phyloP scores from a whole-genome alignment of 352 stramenopile genomes.

The Aphanomyces stellatus region DNA sequence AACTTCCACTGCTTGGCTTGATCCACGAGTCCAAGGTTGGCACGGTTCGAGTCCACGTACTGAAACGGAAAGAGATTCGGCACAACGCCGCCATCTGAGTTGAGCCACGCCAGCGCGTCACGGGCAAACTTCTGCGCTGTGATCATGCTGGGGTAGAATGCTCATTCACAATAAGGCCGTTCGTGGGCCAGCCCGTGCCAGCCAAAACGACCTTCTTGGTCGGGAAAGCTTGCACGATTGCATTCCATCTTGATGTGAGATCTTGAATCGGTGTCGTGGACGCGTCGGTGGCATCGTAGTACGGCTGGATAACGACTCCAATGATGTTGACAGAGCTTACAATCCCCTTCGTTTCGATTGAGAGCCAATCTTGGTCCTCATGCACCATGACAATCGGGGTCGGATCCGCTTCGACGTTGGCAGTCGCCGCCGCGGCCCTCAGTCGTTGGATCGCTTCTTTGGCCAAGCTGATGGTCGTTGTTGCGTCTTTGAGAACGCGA shows the following conservation, averaged over 20 bases:
- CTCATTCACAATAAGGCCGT: slow-evolving; percentile 6
- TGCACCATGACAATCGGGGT: slow-evolving; percentile 19
- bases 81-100: too few species aligned
- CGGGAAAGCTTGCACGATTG: slow-evolving; percentile 15
- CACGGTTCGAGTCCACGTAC: too few species aligned
- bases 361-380: slow-evolving; percentile 36
- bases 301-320: slow-evolving; percentile 32
- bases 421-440: too few species aligned
- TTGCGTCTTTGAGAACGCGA: too few species aligned
- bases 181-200: slow-evolving; percentile 25
- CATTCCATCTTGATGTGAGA: background rate
- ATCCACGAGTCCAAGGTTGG: too few species aligned
- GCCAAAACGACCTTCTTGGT: slow-evolving; percentile 24
- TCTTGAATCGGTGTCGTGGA: slow-evolving; percentile 19
- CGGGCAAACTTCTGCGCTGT: slow-evolving; percentile 4
- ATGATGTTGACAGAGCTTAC: slow-evolving; percentile 29
- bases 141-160: background rate
- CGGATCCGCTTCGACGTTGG: too few species aligned
- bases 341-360: slow-evolving; percentile 23
- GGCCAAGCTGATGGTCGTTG: too few species aligned
- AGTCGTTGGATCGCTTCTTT: too few species aligned
- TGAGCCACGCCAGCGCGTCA: too few species aligned
- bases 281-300: slow-evolving; percentile 20
- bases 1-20: too few species aligned
- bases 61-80: too few species aligned